Conservation (phyloP, 2,329 filamentous ascomycete species). For the Colletotrichum camelliae region DNA sequence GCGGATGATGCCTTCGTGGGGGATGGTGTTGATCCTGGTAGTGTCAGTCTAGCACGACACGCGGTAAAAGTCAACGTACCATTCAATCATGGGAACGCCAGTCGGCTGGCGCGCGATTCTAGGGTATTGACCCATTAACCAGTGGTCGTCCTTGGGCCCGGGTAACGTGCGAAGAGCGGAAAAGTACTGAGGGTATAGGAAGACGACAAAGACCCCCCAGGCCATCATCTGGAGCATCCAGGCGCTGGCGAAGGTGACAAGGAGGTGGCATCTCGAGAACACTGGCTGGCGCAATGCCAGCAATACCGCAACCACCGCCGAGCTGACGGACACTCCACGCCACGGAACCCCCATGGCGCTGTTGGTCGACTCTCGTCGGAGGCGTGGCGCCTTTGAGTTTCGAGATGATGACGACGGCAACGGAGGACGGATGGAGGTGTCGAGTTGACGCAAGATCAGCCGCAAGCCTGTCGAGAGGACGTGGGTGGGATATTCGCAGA, state of each 20-base stretch:
- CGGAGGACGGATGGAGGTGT: background rate
- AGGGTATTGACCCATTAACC: conserved; percentile 52
- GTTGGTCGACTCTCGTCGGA: background rate
- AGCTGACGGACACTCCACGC: conserved; percentile 12
- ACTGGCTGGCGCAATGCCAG: conserved; percentile 11
- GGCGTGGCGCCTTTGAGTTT: background rate
- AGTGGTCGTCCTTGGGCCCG: conserved; percentile 46
- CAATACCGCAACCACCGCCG: conserved; percentile 2
- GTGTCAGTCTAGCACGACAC: conserved; percentile 18
- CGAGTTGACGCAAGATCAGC: background rate
- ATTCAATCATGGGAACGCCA: conserved; percentile 51
- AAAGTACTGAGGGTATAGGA: conserved; percentile 55
- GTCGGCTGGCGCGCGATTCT: conserved; percentile 43
- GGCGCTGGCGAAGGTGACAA: conserved; percentile 35
- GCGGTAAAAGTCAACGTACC: conserved; percentile 40
- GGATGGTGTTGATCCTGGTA: conserved; percentile 62
- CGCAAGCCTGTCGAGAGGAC: background rate
- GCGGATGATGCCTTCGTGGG: conserved; percentile 72
- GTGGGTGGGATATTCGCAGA: background rate
- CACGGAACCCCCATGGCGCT: conserved; percentile 12
- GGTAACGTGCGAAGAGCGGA: conserved; percentile 57
- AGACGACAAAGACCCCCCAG: conserved; percentile 45
- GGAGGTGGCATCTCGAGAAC: conserved; percentile 35
- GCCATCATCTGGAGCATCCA: conserved; percentile 40
- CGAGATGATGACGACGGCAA: background rate